These are phyloP conservation scores for Serendipita indica DNA, from an alignment of 768 basidiomycete species.

Conservation along the genomic window DNA sequence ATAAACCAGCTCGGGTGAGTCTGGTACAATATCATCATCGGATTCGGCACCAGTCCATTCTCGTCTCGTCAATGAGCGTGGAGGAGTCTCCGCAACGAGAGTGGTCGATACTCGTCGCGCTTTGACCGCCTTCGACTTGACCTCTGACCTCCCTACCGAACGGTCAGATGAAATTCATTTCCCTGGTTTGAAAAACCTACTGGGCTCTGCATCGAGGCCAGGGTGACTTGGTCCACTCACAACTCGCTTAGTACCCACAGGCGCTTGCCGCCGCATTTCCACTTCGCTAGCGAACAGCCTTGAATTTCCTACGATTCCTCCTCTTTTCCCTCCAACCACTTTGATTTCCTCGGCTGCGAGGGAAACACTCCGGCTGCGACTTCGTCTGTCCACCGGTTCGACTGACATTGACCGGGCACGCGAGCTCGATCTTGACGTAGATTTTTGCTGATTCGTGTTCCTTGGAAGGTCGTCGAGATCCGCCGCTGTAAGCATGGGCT, in stretches of 20 bases:
- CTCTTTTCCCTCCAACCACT: background rate
- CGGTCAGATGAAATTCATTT: background rate
- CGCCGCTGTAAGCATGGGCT: background rate
- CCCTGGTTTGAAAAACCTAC: background rate
- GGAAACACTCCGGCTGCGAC: background rate
- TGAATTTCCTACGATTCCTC: conserved; percentile 3
- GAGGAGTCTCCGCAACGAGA: background rate
- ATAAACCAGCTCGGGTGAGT: background rate
- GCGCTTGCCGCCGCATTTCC: conserved; percentile 2
- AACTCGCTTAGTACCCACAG: background rate
- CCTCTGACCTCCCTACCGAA: background rate
- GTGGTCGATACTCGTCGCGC: background rate
- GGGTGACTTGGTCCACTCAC: background rate
- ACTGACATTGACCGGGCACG: background rate
- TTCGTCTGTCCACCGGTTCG: background rate
- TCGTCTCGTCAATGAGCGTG: background rate
- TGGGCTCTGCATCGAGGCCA: background rate
- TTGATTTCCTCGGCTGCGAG: conserved; percentile 4
- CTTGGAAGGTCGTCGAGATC: background rate
- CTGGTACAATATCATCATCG: conserved; percentile 7
- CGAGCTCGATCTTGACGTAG: background rate
- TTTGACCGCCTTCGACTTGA: background rate
- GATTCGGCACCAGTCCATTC: background rate
- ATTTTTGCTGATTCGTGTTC: background rate
- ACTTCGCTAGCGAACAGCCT: conserved; percentile 2